Base-by-base conservation (phyloP, 371 early-diverging fungal species). In the Zancudomyces culisetae region DNA sequence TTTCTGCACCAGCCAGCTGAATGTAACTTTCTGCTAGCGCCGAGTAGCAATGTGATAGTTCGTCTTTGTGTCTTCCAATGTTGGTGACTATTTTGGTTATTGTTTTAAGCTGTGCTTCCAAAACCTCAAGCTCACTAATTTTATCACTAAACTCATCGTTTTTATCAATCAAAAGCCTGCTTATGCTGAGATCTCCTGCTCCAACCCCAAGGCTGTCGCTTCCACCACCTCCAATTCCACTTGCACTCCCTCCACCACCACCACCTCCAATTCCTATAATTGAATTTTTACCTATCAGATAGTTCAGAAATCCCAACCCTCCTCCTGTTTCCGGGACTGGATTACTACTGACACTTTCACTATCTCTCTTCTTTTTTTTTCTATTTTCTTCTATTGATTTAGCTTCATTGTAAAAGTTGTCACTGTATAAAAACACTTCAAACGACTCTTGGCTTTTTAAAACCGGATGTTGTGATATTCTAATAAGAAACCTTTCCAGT, bases 11-110 rank as follows among this genome's bases (percentile, higher is more conserved):
- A 13, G 50, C 28, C 49, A 95, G 68, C 1, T 79, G 72, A 20
- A 78, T 65, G 60, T 90, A 71, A n/a, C 78, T 77, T 46, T 87
- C 85, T 18, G 86, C 90, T 58, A 91, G 80, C 56, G 88, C 92
- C n/a, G 71, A 61, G 1, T 79, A 77, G 1, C 85, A 80, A 6
- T 64, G 61, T 24, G 82, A 81, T 3, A 87, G 64, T 54, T 93
- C 89, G 53, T 62, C 48, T 48, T 89, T 78, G 61, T 90, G 87
- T 60, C 80, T 80, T 22, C 81, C 73, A 3, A 87, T 73, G 0
- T 71, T 72, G 49, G 91, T 90, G 8, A 93, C 70, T 3, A 86
- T 82, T 54, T 85, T 87, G 51, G 78, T 56, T 39, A 96, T 64
- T 2, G 77, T 70, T 42, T 81, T 85, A 23, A 96, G 74, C 60